Conservation (phyloP, 2,329 filamentous ascomycete species). For the Aureobasidium lini region DNA sequence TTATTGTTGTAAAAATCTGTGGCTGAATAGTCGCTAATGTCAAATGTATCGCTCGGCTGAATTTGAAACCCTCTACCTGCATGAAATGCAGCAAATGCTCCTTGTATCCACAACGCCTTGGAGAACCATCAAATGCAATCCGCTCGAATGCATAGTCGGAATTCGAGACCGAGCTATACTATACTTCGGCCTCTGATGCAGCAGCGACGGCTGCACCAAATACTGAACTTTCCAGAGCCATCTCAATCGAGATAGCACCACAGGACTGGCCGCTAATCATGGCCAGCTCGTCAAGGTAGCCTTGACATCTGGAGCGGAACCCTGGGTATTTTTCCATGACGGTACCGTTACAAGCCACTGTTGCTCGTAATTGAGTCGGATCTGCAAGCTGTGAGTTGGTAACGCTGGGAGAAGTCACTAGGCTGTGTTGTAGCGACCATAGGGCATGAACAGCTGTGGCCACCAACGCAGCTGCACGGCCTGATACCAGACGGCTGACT, state of each 20-base stretch:
- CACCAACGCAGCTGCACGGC: constrained; percentile 54
- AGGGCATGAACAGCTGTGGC: constrained; percentile 56
- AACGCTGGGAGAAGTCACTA: background rate
- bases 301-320: constrained; percentile 57
- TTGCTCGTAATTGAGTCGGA: constrained; percentile 13
- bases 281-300: constrained; percentile 53
- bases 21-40: background rate
- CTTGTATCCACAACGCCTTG: background rate
- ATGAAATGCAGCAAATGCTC: background rate
- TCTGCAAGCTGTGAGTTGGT: background rate
- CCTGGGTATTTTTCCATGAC: constrained; percentile 72
- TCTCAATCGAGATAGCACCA: constrained; percentile 53
- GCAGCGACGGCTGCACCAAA: constrained; percentile 66
- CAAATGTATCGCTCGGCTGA: background rate
- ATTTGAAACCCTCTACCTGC: constrained; percentile 1
- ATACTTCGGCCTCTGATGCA: constrained; percentile 5
- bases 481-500: constrained; percentile 47
- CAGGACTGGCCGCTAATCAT: constrained; percentile 31
- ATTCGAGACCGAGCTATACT: background rate
- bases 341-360: constrained; percentile 69
- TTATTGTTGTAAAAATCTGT: background rate
- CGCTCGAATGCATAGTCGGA: background rate
- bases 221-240: constrained; percentile 66
- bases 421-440: constrained; percentile 42
- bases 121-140: background rate